Evolutionary conservation across 2,329 filamentous ascomycete species (phyloP), one percentile per base, ranked within the genome.

Genomic region (Neocucurbitaria cava): DNA sequence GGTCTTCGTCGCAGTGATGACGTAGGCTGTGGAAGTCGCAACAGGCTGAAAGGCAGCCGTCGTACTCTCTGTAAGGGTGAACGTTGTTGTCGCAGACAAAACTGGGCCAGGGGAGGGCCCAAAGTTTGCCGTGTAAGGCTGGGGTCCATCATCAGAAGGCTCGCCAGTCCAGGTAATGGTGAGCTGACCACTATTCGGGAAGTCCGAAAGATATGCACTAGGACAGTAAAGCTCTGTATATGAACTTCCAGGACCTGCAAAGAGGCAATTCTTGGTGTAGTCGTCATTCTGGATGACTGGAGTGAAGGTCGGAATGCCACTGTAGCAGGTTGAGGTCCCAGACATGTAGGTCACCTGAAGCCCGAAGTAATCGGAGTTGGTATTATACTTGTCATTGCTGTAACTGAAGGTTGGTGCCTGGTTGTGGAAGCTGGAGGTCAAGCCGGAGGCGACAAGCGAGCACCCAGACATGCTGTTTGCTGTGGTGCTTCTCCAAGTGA

Each of bases 291-390:
- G 23, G 21, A 62, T 49, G 35, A 56, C 33, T 3, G 59, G 59
- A 3, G 57, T 61, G 44, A 58, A 54, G 9, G 49, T 40, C 10
- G 59, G 57, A n/a, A 5, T 46, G 2, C 48, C 49, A 11, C 28
- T 15, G 15, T 50, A 61, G 33, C 59, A 62, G 6, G 54, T 62
- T 7, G 49, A 43, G 23, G 43, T 46, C 1, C 54, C 58, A 10
- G 52, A 55, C 54, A 61, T 47, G 43, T 56, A 62, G 11, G 57
- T 54, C 36, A 61, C 20, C 20, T 58, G 46, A 9, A 62, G 30
- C 9, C 59, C 59, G 11, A 61, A 61, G 13, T 44, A 24, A 21
- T 62, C 49, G 45, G 33, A 42, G 20, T 40, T 18, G n/a, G 28
- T 31, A 3, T 21, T 3, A 28, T 60, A 52, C 18, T 23, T 30